A percentile compares a stretch with the other conserved stretches of the same genome.
These are phyloP conservation scores for Candida sakaeoensis DNA, from an alignment of 805 yeast genomes.

Conservation along the genomic window DNA sequence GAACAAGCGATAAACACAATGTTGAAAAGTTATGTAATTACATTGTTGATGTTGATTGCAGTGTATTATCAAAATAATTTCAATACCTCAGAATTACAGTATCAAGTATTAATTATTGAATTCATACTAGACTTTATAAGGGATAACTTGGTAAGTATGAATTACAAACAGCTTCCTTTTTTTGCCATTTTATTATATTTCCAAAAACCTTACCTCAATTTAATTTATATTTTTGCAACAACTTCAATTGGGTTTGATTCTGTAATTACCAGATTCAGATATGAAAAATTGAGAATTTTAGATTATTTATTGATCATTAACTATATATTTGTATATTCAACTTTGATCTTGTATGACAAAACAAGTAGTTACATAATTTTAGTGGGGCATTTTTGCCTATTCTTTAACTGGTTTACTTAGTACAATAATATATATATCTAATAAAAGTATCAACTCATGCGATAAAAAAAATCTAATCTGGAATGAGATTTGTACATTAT, in stretches of 20 bases:
- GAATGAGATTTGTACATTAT: too few relatives aligned
- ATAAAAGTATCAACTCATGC: background rate
- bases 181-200: slow-evolving; percentile 2
- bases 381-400: slow-evolving; percentile 5
- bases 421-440: background rate
- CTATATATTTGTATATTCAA: slow-evolving; percentile 3
- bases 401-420: slow-evolving; percentile 5
- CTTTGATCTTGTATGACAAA: slow-evolving; percentile 1
- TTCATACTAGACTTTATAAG: slow-evolving; percentile 6
- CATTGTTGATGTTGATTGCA: slow-evolving; percentile 2
- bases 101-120: slow-evolving; percentile 6
- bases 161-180: slow-evolving; percentile 5
- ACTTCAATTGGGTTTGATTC: slow-evolving; percentile 5
- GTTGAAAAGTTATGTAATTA: slow-evolving; percentile 1
- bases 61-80: slow-evolving; percentile 5
- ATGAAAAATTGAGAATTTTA: background rate
- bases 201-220: slow-evolving; percentile 3
- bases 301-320: slow-evolving; percentile 5
- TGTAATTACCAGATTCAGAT: background rate
- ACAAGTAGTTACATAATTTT: background rate
- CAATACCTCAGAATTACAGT: slow-evolving; percentile 1
- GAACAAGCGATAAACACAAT: background rate
- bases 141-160: slow-evolving; percentile 2
- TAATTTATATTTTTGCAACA: slow-evolving; percentile 5
- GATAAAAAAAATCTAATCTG: background rate